Conservation (phyloP, 768 basidiomycete species). For the Leucocoprinus sp. region DNA sequence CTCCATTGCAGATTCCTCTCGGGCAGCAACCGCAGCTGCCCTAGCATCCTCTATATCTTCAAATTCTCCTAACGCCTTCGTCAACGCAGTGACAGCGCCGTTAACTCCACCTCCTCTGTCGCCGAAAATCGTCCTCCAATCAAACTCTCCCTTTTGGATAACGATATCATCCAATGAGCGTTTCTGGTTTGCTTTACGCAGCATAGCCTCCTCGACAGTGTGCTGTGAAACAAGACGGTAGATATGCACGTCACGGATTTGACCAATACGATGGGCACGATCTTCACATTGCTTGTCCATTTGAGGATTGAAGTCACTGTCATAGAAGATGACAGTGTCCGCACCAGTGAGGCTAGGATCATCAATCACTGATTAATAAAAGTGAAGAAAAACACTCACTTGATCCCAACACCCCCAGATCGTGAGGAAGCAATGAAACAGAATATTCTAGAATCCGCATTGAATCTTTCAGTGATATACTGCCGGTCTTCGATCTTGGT, state of each 20-base stretch:
- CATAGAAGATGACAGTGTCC: slow-evolving; percentile 96
- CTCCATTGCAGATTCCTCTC: slow-evolving; percentile 62
- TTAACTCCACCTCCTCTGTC: slow-evolving; percentile 26
- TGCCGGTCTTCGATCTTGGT: slow-evolving; percentile 94
- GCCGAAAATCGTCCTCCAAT: slow-evolving; percentile 80
- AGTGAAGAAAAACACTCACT: slow-evolving; percentile 44
- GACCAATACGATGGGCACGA: slow-evolving; percentile 95
- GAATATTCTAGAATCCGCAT: slow-evolving; percentile 67
- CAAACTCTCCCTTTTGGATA: slow-evolving; percentile 91
- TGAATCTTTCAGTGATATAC: slow-evolving; percentile 84
- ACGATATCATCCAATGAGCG: slow-evolving; percentile 84
- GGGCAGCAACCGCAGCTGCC: slow-evolving; percentile 71
- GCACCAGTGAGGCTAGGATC: slow-evolving; percentile 66
- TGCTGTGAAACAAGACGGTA: slow-evolving; percentile 87
- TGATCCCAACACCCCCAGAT: slow-evolving; percentile 88
- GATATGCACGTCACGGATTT: slow-evolving; percentile 93
- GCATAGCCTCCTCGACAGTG: slow-evolving; percentile 94
- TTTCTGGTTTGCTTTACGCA: slow-evolving; percentile 97
- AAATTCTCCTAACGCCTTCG: slow-evolving; percentile 71
- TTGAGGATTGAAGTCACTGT: slow-evolving; percentile 95
- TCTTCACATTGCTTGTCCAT: slow-evolving; percentile 98
- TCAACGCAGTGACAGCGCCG: slow-evolving; percentile 39
- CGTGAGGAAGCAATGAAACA: slow-evolving; percentile 85
- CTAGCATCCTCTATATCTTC: slow-evolving; percentile 85
- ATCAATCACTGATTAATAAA: too few relatives aligned